Percentiles rank a stretch among this genome's conserved stretches.
These are phyloP conservation scores for Naematelia aurantialba DNA, from an alignment of 768 basidiomycete species.

Conservation along the genomic window DNA sequence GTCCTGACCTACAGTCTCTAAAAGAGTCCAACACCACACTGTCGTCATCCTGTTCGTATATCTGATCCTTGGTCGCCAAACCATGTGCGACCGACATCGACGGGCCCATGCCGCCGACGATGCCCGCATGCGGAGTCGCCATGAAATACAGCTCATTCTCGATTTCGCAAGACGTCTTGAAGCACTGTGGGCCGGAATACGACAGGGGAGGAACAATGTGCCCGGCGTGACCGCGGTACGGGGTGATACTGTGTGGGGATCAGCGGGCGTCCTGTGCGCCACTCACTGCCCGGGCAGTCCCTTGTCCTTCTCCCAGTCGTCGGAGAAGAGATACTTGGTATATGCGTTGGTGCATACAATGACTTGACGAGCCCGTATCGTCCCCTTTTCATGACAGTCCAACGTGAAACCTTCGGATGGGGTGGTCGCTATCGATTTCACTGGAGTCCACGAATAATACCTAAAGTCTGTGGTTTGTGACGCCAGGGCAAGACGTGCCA, in stretches of 20 bases:
- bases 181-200: conserved; percentile 14
- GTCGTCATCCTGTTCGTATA: conserved; percentile 7
- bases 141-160: conserved; percentile 27
- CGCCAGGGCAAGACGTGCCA: conserved; percentile 15
- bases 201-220: conserved; percentile 15
- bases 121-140: conserved; percentile 12
- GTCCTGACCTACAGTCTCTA: conserved; percentile 4
- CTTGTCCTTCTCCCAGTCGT: background rate
- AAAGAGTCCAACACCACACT: conserved; percentile 1
- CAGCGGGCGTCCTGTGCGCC: background rate
- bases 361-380: conserved; percentile 18
- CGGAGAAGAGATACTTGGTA: conserved; percentile 2
- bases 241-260: conserved; percentile 11
- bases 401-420: background rate
- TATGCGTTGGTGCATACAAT: conserved; percentile 17
- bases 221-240: conserved; percentile 24
- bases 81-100: background rate
- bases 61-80: background rate
- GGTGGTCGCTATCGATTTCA: conserved; percentile 6
- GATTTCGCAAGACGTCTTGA: conserved; percentile 5
- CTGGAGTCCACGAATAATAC: conserved; percentile 28
- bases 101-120: conserved; percentile 15
- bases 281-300: background rate
- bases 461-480: conserved; percentile 6
- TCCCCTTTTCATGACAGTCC: conserved; percentile 6